These are phyloP conservation scores for Calonectria ilicicola DNA, from an alignment of 2,329 filamentous ascomycete species.

Conservation along the genomic window DNA sequence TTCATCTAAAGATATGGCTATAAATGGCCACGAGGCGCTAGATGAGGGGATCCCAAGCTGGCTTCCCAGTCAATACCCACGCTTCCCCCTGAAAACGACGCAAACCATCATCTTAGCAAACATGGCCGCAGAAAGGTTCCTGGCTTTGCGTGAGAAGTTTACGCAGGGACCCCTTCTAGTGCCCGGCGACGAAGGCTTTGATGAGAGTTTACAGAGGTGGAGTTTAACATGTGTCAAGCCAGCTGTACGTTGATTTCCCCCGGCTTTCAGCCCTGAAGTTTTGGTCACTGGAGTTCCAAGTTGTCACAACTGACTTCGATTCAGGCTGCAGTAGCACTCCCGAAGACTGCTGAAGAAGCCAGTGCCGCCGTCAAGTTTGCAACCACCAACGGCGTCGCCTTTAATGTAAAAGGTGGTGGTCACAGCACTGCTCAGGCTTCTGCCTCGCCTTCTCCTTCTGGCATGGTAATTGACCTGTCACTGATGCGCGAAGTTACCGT, in stretches of 20 bases:
- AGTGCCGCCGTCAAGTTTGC: slow-evolving; percentile 58
- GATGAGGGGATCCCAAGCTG: not conserved
- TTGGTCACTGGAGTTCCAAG: not conserved
- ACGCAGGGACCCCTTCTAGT: slow-evolving; percentile 45
- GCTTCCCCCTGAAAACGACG: slow-evolving; percentile 45
- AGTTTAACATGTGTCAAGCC: slow-evolving; percentile 51
- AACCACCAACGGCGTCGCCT: slow-evolving; percentile 55
- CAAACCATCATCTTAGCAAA: slow-evolving; percentile 47
- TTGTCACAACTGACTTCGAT: slow-evolving; percentile 8
- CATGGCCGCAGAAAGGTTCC: slow-evolving; percentile 34
- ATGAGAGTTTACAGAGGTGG: slow-evolving; percentile 52
- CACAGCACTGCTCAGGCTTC: slow-evolving; percentile 66
- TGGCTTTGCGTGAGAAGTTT: slow-evolving; percentile 32
- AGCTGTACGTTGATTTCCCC: slow-evolving; percentile 37
- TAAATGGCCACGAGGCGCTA: not conserved
- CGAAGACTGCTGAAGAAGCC: slow-evolving; percentile 54
- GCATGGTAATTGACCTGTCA: slow-evolving; percentile 67
- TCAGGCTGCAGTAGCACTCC: slow-evolving; percentile 59
- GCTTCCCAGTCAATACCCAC: not conserved
- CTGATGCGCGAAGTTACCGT: slow-evolving; percentile 63
- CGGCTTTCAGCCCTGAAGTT: not conserved
- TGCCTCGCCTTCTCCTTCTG: slow-evolving; percentile 56
- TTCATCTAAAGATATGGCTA: not conserved
- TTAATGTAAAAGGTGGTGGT: slow-evolving; percentile 67
- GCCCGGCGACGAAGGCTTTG: slow-evolving; percentile 48